A percentile compares a stretch with the other conserved stretches of the same genome.
Conservation (phyloP, 2,329 filamentous ascomycete genomes). For the Nigrospora oryzae region DNA sequence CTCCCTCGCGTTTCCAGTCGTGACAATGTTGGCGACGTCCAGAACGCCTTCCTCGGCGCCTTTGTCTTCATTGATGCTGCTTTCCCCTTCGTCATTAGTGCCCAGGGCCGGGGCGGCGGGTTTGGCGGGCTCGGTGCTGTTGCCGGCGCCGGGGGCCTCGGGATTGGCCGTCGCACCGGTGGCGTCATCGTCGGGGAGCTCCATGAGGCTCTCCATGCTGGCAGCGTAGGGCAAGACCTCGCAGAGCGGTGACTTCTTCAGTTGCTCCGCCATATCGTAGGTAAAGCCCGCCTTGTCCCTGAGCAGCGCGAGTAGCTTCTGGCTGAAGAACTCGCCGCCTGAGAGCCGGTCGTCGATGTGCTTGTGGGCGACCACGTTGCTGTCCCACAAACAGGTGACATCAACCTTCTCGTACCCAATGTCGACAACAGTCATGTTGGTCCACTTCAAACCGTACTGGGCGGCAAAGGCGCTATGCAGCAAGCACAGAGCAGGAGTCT, state of each 20-base stretch:
- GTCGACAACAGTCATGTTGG: conserved; percentile 79
- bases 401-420: conserved; percentile 90
- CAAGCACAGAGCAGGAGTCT: conserved; percentile 82
- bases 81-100: conserved; percentile 25
- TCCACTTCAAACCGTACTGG: conserved; percentile 70
- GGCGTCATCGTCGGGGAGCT: conserved; percentile 33
- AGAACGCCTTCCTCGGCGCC: conserved; percentile 61
- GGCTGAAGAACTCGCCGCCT: conserved; percentile 83
- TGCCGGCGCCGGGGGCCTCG: conserved; percentile 19
- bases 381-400: conserved; percentile 82
- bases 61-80: conserved; percentile 27
- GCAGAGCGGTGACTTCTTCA: conserved; percentile 59
- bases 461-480: conserved; percentile 85
- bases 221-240: conserved; percentile 54
- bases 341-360: conserved; percentile 51
- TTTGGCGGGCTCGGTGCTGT: conserved; percentile 21
- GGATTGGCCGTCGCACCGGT: conserved; percentile 19
- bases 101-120: conserved; percentile 4
- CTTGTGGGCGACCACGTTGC: conserved; percentile 60
- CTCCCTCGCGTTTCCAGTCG: conserved; percentile 71
- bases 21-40: conserved; percentile 78
- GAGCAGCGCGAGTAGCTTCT: conserved; percentile 60
- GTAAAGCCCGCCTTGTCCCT: conserved; percentile 44
- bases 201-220: conserved; percentile 35
- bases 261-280: conserved; percentile 60